Evolutionary conservation across 1,284 basidiomycete species (phyloP).

Genomic region (Naganishia liquefaciens): DNA sequence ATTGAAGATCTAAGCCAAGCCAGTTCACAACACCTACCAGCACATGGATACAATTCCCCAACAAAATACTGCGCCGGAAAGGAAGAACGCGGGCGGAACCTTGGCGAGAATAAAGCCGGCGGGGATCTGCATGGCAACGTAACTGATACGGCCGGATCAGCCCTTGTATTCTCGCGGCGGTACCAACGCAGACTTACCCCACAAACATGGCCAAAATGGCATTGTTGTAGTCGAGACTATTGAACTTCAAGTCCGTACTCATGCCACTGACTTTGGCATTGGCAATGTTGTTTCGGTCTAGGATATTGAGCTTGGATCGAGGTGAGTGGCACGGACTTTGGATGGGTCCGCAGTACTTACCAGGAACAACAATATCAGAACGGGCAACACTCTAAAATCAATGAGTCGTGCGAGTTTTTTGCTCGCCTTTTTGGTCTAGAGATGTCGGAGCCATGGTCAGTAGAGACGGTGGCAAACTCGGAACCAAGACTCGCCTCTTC

Average conservation of each 20-base stretch:
- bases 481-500: conserved; percentile 9
- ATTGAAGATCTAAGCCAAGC: not conserved
- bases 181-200: conserved; percentile 1
- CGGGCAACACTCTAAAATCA: conserved; percentile 29
- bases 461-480: not conserved
- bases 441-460: not conserved
- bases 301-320: conserved; percentile 26
- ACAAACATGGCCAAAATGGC: conserved; percentile 28
- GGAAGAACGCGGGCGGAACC: conserved; percentile 24
- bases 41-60: conserved; percentile 29
- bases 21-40: conserved; percentile 6
- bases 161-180: no score
- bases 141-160: conserved; percentile 1
- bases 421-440: conserved; percentile 13
- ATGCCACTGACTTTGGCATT: conserved; percentile 44
- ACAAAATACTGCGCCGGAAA: conserved; percentile 19
- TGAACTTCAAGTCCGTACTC: conserved; percentile 39
- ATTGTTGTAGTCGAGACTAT: conserved; percentile 24
- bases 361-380: conserved; percentile 27
- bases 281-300: conserved; percentile 31
- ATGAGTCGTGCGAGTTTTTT: conserved; percentile 28
- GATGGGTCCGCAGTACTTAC: not conserved
- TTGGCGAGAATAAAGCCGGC: conserved; percentile 29
- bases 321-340: not conserved
- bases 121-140: conserved; percentile 26